Evolutionary conservation across 129 eudicot genomes (phyloP).

Genomic region (Lactuca saligna): DNA sequence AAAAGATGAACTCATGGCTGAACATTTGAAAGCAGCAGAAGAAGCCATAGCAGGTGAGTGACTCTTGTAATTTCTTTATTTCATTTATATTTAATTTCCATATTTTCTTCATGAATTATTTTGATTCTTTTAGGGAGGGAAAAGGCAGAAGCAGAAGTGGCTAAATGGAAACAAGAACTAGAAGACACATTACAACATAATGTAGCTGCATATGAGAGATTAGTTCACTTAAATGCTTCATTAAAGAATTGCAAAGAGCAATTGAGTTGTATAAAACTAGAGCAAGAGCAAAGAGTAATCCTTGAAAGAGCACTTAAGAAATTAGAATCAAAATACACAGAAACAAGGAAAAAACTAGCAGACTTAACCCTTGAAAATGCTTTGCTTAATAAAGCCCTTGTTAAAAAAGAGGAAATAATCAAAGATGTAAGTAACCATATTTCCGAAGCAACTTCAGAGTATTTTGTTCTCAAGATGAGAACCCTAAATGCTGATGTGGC

Average conservation of each 20-base stretch:
- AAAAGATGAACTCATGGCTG: slow-evolving; percentile 58
- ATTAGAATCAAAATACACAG: slow-evolving; percentile 51
- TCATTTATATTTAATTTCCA: background rate
- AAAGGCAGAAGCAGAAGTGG: slow-evolving; percentile 58
- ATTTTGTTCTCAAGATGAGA: slow-evolving; percentile 48
- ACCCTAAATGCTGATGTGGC: slow-evolving; percentile 47
- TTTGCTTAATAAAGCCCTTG: slow-evolving; percentile 52
- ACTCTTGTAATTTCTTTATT: background rate
- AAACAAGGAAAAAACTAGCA: slow-evolving; percentile 54
- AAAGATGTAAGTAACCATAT: slow-evolving; percentile 43
- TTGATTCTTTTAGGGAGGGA: slow-evolving; percentile 38
- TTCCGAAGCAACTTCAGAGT: slow-evolving; percentile 46
- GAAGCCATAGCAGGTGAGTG: slow-evolving; percentile 73
- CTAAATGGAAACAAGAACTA: slow-evolving; percentile 50
- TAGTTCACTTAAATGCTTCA: slow-evolving; percentile 49
- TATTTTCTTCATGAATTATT: background rate
- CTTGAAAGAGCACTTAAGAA: slow-evolving; percentile 40
- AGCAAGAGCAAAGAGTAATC: slow-evolving; percentile 45
- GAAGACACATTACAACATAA: slow-evolving; percentile 50
- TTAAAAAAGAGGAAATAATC: slow-evolving; percentile 50
- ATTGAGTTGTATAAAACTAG: slow-evolving; percentile 41
- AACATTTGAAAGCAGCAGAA: slow-evolving; percentile 45
- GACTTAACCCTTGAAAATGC: slow-evolving; percentile 59
- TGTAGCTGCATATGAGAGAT: slow-evolving; percentile 49
- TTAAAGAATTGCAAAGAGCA: slow-evolving; percentile 60